phyloP scores from a whole-genome alignment of 2,329 filamentous ascomycete species.

The Ophiocordyceps robertsii region DNA sequence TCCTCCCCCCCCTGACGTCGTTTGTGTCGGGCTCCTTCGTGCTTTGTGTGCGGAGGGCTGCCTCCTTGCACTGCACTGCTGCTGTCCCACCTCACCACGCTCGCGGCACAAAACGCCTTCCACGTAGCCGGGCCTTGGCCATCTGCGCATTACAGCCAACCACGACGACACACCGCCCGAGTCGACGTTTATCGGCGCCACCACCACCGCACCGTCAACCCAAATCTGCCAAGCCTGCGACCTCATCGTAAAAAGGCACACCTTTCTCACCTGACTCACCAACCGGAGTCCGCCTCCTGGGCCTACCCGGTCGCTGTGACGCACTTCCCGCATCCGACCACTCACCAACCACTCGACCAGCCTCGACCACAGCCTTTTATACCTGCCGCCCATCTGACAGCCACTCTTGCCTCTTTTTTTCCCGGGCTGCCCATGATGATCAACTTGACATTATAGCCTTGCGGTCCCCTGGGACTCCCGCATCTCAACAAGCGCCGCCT shows the following conservation, averaged over 20 bases:
- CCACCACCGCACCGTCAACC: background rate
- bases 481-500: constrained; percentile 4
- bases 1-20: background rate
- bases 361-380: background rate
- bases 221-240: background rate
- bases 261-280: background rate
- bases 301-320: background rate
- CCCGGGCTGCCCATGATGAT: constrained; percentile 18
- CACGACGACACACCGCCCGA: background rate
- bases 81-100: background rate
- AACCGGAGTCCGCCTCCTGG: background rate
- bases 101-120: background rate
- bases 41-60: background rate
- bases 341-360: background rate
- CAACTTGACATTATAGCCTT: constrained; percentile 20
- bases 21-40: background rate
- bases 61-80: background rate
- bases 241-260: background rate
- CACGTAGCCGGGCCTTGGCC: background rate
- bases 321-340: background rate
- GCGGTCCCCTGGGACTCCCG: constrained; percentile 23
- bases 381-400: background rate
- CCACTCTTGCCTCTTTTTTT: constrained; percentile 1
- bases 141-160: background rate
- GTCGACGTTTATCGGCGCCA: background rate